phyloP scores from a whole-genome alignment of 2,329 filamentous ascomycete genomes.

The Fusarium nurragi region DNA sequence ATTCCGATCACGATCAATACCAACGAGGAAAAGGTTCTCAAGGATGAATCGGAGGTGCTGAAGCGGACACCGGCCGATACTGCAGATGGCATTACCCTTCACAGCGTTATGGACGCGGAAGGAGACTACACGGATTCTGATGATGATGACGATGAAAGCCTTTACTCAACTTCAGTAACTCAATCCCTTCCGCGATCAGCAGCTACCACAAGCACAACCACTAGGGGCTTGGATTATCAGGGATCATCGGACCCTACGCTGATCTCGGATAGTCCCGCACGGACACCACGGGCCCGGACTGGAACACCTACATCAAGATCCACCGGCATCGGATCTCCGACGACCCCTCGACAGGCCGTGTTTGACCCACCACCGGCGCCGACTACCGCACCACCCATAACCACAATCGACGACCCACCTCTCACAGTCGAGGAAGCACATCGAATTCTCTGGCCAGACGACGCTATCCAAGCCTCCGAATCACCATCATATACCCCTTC shows the following conservation, averaged over 20 bases:
- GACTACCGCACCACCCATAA: neutral
- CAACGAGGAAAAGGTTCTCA: conserved; percentile 50
- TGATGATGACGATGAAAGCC: conserved; percentile 38
- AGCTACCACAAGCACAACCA: conserved; percentile 25
- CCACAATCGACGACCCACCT: conserved; percentile 44
- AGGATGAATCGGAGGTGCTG: conserved; percentile 45
- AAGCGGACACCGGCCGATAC: conserved; percentile 43
- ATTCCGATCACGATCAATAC: conserved; percentile 40
- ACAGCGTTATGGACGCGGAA: conserved; percentile 45
- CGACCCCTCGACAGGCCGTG: conserved; percentile 33
- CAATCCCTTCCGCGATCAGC: conserved; percentile 29
- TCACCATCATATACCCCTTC: conserved; percentile 5
- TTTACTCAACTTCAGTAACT: conserved; percentile 33
- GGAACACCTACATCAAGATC: conserved; percentile 38
- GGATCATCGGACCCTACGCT: conserved; percentile 27
- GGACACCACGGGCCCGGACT: conserved; percentile 27
- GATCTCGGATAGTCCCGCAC: conserved; percentile 33
- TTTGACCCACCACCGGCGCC: conserved; percentile 15
- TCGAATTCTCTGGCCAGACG: conserved; percentile 53
- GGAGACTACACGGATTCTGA: conserved; percentile 40
- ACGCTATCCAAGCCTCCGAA: conserved; percentile 31
- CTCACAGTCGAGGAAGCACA: conserved; percentile 54
- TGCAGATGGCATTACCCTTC: conserved; percentile 45
- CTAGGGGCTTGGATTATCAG: conserved; percentile 12
- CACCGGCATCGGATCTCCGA: conserved; percentile 26